Evolutionary conservation across 1,284 basidiomycete species (phyloP).

Genomic region (Fomitopsis schrenkii): DNA sequence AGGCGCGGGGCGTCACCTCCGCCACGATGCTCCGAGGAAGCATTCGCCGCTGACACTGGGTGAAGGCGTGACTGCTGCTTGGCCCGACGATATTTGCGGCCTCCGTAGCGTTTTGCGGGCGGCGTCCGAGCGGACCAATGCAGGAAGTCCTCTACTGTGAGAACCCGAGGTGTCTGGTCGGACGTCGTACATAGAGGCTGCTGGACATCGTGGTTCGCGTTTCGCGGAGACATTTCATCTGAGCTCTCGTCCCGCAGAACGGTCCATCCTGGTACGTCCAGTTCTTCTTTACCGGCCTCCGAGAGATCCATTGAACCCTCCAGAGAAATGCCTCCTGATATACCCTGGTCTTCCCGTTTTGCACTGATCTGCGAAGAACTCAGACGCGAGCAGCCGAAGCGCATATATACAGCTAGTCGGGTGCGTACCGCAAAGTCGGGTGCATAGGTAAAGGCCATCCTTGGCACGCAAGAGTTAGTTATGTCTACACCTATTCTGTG

Average conservation of each 20-base stretch:
- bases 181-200: background rate
- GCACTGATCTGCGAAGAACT: background rate
- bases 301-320: background rate
- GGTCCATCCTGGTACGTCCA: background rate
- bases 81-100: background rate
- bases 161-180: background rate
- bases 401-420: background rate
- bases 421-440: constrained; percentile 4
- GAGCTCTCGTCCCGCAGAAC: background rate
- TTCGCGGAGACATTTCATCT: background rate
- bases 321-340: background rate
- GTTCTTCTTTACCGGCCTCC: background rate
- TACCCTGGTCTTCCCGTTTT: background rate
- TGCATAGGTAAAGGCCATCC: constrained; percentile 1
- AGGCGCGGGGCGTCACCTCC: background rate
- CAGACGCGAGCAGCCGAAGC: background rate
- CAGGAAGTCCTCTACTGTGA: constrained; percentile 6
- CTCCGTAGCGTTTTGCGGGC: background rate
- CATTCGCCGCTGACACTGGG: background rate
- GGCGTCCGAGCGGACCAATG: constrained; percentile 4
- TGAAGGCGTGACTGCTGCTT: background rate
- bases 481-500: no score
- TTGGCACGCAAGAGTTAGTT: no score
- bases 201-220: background rate
- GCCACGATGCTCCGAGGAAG: background rate